Evolutionary conservation across 768 basidiomycete species (phyloP), one percentile per base, ranked within the genome.

Genomic region (Botryobasidium botryosum): DNA sequence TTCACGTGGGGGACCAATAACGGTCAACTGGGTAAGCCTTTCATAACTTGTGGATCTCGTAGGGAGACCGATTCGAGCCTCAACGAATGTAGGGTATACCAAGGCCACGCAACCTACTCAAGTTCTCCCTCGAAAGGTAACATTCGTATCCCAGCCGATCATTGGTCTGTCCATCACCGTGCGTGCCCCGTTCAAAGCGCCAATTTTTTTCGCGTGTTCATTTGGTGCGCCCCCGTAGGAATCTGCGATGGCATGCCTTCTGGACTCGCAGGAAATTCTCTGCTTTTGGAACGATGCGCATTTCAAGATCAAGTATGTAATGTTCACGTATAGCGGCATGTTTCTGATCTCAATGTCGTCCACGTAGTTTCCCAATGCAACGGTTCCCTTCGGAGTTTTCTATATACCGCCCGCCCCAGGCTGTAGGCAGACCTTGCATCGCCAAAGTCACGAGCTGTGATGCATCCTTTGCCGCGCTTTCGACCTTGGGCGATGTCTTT

Each of bases 1-100:
- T 90, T 71, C 58, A 87, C 86, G 0, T 97, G 90, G 90, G 94
- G 94, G 0, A 84, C 79, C 21, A 94, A 96, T 59, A 71, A 69
- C 33, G 94, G 94, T 1, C 94, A 99, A 58, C 68, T 97, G 3
- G 91, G 90, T 76, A 49, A 43, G 68, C 37, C 37, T 39, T 12
- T 39, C 10, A 39, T 21, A 33, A 10, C 24, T 32, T 12, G 23
- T 32, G 15, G 4, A 8, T 50, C 7, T 35, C 6, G 25, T 51
- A 26, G 40, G 40, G n/a, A n/a, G n/a, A n/a, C n/a, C n/a, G n/a
- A n/a, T n/a, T n/a, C n/a, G n/a, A n/a, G n/a, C n/a, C n/a, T n/a
- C n/a, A 10, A 6, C 43, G 6, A 36, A 5, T 18, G 17, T 44
- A 83, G 83, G 85, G 1, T 90, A 90, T 51, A 80, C 86, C 50